These are phyloP conservation scores for Xylaria multiplex DNA, from an alignment of 2,329 filamentous ascomycete species.

Conservation along the genomic window DNA sequence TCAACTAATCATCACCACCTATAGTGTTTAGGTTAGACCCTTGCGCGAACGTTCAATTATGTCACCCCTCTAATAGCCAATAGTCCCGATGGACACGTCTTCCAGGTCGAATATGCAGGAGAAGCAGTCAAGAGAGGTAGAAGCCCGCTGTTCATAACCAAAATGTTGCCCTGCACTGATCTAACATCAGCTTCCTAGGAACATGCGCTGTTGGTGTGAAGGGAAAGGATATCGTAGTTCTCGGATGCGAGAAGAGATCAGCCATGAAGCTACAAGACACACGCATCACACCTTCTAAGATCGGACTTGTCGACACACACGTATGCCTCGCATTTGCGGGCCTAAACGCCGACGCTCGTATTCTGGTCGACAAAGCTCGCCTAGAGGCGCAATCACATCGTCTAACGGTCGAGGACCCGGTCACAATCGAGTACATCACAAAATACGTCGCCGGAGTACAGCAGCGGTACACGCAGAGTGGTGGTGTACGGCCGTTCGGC, in stretches of 20 bases:
- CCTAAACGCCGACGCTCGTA: constrained; percentile 96
- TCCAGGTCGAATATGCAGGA: constrained; percentile 99
- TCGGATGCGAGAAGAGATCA: constrained; percentile 98
- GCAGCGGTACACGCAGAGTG: constrained; percentile 98
- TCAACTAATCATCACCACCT: constrained; percentile 56
- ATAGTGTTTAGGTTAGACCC: constrained; percentile 82
- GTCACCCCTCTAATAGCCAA: constrained; percentile 55
- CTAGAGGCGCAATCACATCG: constrained; percentile 97
- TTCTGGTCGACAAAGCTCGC: constrained; percentile 97
- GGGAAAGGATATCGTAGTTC: constrained; percentile 90
- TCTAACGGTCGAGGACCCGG: constrained; percentile 95
- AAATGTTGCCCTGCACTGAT: constrained; percentile 23
- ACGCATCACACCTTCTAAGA: constrained; percentile 98
- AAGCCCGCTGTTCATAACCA: constrained; percentile 33
- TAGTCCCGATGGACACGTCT: constrained; percentile 98
- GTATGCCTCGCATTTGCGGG: constrained; percentile 97
- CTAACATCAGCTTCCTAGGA: constrained; percentile 61
- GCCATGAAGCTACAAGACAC: constrained; percentile 99
- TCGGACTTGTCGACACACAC: constrained; percentile 93
- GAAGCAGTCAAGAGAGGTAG: constrained; percentile 98
- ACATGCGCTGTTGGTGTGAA: constrained; percentile 99
- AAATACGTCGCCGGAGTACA: constrained; percentile 98
- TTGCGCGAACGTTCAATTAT: constrained; percentile 22
- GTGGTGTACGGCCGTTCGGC: constrained; percentile 97
- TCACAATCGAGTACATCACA: constrained; percentile 98